Evolutionary conservation across 805 yeast genomes (phyloP), one percentile per base, ranked within the genome.

Genomic region (Wickerhamiella qilinensis): DNA sequence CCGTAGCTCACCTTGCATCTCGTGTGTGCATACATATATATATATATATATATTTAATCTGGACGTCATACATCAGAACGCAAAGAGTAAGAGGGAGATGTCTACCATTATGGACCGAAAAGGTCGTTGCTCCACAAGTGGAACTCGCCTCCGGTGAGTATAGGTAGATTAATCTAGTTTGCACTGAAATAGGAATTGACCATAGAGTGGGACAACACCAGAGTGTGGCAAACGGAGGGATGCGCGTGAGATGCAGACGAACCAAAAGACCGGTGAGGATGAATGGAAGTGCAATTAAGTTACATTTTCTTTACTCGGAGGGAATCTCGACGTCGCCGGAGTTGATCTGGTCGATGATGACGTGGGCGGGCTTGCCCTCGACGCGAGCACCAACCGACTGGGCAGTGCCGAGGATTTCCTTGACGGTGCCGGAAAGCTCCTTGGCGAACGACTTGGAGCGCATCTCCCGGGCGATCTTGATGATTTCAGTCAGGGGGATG

Each of bases 371-470:
- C 78, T 91, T 88, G 73, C 86, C 93, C 70, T 85, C 88, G 64
- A 91, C 96, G 73, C 96, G 86, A 74, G 95, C 86, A 62, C 98
- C 98, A 63, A 91, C 93, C 52, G 96, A 86, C 75, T 88, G 97
- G 59, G 97, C 96, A 68, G 98, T 91, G 69, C 98, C 98, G 65
- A 91, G 80, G 64, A 91, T 82, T 77, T 91, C 98, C 78, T 91
- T 91, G 61, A 94, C 73, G 57, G 91, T 94, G 48, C 96, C 91
- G 53, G 93, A 84, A 66, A 91, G 79, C 69, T 60, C 82, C 82
- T 85, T 88, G 75, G 98, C 95, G 68, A 91, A 84, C 50, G 96
- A 85, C 75, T 91, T 91, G 67, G 80, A 84, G 68, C 74, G 78
- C 97, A 91, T 88, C 64, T 78, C 78, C 72, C 95, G 86, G 60